A percentile compares a stretch with the other conserved stretches of the same genome.
These are phyloP conservation scores for Rhodotorula sp. DNA, from an alignment of 1,284 basidiomycete species.

Conservation along the genomic window DNA sequence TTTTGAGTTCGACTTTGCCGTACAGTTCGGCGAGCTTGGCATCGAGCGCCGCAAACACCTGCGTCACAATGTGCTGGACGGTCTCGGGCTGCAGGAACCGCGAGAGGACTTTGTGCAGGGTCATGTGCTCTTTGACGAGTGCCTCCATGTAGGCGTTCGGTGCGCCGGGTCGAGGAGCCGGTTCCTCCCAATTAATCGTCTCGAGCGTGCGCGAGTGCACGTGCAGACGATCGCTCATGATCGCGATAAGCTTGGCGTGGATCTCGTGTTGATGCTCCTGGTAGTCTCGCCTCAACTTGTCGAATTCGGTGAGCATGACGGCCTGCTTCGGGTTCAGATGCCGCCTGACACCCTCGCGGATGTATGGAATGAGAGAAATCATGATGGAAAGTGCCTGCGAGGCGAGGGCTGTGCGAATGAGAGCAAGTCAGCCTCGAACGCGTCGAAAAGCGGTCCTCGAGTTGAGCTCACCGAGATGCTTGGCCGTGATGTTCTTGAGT, in stretches of 20 bases:
- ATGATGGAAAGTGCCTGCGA: slow-evolving; percentile 93
- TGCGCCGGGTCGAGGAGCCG: slow-evolving; percentile 54
- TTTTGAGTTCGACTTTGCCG: slow-evolving; percentile 71
- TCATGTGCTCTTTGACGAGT: slow-evolving; percentile 91
- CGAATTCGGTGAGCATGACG: slow-evolving; percentile 95
- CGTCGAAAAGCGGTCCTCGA: neutral
- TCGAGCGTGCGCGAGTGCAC: slow-evolving; percentile 79
- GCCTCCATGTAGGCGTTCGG: slow-evolving; percentile 79
- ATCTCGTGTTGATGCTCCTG: slow-evolving; percentile 99
- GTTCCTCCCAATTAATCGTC: slow-evolving; percentile 70
- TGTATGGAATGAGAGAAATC: slow-evolving; percentile 92
- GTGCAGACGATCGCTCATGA: slow-evolving; percentile 92
- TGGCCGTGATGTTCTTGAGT: slow-evolving; percentile 96
- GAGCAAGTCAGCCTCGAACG: slow-evolving; percentile 20
- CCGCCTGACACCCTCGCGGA: slow-evolving; percentile 87
- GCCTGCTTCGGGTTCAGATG: slow-evolving; percentile 90
- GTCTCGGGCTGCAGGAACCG: slow-evolving; percentile 76
- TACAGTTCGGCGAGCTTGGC: slow-evolving; percentile 82
- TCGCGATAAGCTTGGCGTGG: slow-evolving; percentile 93
- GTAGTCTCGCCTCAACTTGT: slow-evolving; percentile 96
- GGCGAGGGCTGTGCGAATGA: slow-evolving; percentile 61
- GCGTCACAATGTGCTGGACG: slow-evolving; percentile 88
- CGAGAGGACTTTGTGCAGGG: slow-evolving; percentile 91
- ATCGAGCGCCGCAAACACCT: slow-evolving; percentile 88
- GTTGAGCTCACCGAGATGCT: slow-evolving; percentile 73